phyloP scores from a whole-genome alignment of 306 rosid species.

The Inga oerstediana region DNA sequence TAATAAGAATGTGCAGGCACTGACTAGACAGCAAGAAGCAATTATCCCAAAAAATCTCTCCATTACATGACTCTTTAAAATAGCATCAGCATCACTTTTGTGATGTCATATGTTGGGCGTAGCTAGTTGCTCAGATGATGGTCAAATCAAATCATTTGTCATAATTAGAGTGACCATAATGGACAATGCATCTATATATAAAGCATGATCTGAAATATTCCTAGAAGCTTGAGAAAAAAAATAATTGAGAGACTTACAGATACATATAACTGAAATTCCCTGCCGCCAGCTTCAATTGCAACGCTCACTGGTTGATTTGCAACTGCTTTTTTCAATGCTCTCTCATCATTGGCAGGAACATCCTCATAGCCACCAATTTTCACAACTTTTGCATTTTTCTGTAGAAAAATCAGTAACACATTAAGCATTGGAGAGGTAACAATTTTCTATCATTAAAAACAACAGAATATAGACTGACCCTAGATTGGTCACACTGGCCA shows the following conservation, averaged over 20 bases:
- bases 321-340: constrained; percentile 72
- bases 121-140: background rate
- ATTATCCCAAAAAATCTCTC: background rate
- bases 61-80: background rate
- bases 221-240: background rate
- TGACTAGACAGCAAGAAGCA: background rate
- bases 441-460: background rate
- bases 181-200: background rate
- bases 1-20: background rate
- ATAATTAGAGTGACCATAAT: background rate
- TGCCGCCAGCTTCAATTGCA: constrained; percentile 95
- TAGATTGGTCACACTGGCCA: constrained; percentile 60
- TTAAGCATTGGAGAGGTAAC: constrained; percentile 1
- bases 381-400: constrained; percentile 94
- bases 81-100: background rate
- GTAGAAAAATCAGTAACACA: constrained; percentile 23
- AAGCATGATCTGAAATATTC: background rate
- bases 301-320: constrained; percentile 74
- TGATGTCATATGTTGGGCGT: background rate
- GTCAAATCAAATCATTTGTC: background rate
- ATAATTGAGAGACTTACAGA: constrained; percentile 51
- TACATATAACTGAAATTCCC: constrained; percentile 79
- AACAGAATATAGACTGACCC: constrained; percentile 48
- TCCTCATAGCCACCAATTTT: constrained; percentile 73
- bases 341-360: constrained; percentile 66